A percentile compares a stretch with the other conserved stretches of the same genome.
phyloP scores from a whole-genome alignment of 768 basidiomycete species.

The Mycena epipterygia region DNA sequence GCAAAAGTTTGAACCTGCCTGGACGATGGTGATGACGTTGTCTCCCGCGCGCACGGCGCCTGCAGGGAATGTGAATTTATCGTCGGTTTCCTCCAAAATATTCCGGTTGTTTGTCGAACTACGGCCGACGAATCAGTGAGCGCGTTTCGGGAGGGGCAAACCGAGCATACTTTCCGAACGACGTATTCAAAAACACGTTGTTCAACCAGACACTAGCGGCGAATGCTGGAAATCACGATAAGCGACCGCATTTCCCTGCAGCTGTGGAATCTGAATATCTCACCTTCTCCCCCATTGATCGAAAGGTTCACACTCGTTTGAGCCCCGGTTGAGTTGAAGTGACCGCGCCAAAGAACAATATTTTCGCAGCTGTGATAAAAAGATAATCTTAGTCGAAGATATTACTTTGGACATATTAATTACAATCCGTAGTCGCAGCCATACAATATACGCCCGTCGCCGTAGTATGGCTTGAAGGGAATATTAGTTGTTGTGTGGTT shows the following conservation, averaged over 20 bases:
- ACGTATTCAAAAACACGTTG: constrained; percentile 75
- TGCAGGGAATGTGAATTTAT: constrained; percentile 72
- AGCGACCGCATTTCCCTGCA: neutral
- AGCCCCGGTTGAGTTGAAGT: constrained; percentile 73
- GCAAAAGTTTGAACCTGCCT: constrained; percentile 55
- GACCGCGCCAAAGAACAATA: constrained; percentile 84
- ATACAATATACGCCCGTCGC: constrained; percentile 83
- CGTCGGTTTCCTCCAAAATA: constrained; percentile 76
- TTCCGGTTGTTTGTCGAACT: constrained; percentile 78
- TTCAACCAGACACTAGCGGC: constrained; percentile 90
- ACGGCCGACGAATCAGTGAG: neutral
- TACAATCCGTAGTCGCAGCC: constrained; percentile 92
- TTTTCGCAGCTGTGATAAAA: constrained; percentile 79
- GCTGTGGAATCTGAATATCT: constrained; percentile 6
- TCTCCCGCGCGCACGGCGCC: constrained; percentile 68
- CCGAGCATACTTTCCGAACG: constrained; percentile 76
- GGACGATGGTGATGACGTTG: constrained; percentile 84
- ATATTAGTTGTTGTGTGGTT: constrained; percentile 83
- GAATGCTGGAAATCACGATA: constrained; percentile 63
- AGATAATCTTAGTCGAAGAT: neutral
- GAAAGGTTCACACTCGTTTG: constrained; percentile 80
- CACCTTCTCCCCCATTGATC: constrained; percentile 86
- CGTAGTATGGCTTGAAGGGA: constrained; percentile 76
- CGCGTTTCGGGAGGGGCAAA: neutral
- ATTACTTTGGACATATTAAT: constrained; percentile 41